Conservation (phyloP, 2,329 filamentous ascomycete genomes). For the Nothophaeocryptopus gaeumannii region DNA sequence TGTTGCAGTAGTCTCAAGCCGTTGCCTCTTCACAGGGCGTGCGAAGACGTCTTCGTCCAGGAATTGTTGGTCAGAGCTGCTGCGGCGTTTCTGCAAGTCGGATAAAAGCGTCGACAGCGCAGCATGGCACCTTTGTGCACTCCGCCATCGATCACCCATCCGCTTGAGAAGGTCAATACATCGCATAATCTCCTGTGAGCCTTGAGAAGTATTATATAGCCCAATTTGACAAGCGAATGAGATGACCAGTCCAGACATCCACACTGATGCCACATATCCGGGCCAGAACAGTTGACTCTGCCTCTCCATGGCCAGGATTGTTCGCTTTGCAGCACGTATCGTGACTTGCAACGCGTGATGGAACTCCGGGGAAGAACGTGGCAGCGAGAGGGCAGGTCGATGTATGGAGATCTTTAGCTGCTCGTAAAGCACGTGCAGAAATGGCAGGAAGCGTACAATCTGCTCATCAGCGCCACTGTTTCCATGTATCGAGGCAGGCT, state of each 20-base stretch:
- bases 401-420: conserved; percentile 37
- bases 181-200: conserved; percentile 24
- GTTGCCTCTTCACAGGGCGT: conserved; percentile 12
- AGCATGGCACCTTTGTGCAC: conserved; percentile 21
- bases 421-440: conserved; percentile 36
- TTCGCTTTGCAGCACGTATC: conserved; percentile 30
- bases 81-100: conserved; percentile 16
- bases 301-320: conserved; percentile 30
- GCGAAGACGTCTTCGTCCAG: conserved; percentile 16
- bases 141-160: conserved; percentile 22
- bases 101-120: conserved; percentile 22
- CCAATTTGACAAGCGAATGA: conserved; percentile 36
- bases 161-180: conserved; percentile 21
- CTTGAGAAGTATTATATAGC: conserved; percentile 28
- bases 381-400: conserved; percentile 37
- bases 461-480: conserved; percentile 19
- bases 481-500: conserved; percentile 18
- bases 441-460: conserved; percentile 25
- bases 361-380: conserved; percentile 31
- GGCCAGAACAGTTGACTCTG: conserved; percentile 34
- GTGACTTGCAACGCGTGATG: conserved; percentile 34
- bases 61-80: conserved; percentile 6
- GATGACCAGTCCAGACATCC: conserved; percentile 41
- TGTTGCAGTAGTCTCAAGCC: conserved; percentile 3
- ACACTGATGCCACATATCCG: conserved; percentile 35